Conservation (phyloP, 1,284 basidiomycete genomes). For the Meripilus lineatus region DNA sequence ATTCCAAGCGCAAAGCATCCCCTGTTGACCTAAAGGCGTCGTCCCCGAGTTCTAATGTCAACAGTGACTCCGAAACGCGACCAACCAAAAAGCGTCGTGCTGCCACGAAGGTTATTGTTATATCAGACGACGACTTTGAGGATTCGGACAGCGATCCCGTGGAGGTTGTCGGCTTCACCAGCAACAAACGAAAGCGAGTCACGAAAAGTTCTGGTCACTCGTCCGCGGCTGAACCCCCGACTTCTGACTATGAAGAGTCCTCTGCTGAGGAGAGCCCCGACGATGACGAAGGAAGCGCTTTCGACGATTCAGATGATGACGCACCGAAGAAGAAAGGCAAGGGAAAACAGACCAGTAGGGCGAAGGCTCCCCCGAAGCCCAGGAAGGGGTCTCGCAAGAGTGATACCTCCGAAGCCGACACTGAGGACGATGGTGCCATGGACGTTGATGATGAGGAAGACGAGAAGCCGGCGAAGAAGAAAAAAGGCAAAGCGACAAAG, state of each 20-base stretch:
- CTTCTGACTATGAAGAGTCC: slow-evolving; percentile 39
- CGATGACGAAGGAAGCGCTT: slow-evolving; percentile 26
- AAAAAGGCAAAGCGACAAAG: slow-evolving; percentile 22
- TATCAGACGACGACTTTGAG: slow-evolving; percentile 43
- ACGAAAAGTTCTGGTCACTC: too few species aligned
- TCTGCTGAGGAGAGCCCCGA: slow-evolving; percentile 18
- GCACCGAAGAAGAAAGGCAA: slow-evolving; percentile 23
- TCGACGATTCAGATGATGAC: slow-evolving; percentile 23
- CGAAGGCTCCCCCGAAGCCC: slow-evolving; percentile 12
- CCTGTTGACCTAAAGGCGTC: too few species aligned
- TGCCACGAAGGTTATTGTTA: slow-evolving; percentile 35
- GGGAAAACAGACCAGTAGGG: slow-evolving; percentile 16
- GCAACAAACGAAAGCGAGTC: neutral
- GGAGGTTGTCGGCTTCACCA: neutral
- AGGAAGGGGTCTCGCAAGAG: slow-evolving; percentile 8
- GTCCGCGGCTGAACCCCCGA: too few species aligned
- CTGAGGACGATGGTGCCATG: slow-evolving; percentile 39
- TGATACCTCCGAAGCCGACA: slow-evolving; percentile 16
- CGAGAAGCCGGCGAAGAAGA: slow-evolving; percentile 27
- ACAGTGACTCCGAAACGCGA: too few species aligned
- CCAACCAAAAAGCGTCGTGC: slow-evolving; percentile 20
- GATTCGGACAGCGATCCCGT: slow-evolving; percentile 14
- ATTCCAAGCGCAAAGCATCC: slow-evolving; percentile 14
- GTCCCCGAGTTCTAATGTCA: slow-evolving; percentile 8
- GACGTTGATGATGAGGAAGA: slow-evolving; percentile 49